These are phyloP conservation scores for Phialophora macrospora DNA, from an alignment of 2,329 filamentous ascomycete genomes.

Conservation along the genomic window DNA sequence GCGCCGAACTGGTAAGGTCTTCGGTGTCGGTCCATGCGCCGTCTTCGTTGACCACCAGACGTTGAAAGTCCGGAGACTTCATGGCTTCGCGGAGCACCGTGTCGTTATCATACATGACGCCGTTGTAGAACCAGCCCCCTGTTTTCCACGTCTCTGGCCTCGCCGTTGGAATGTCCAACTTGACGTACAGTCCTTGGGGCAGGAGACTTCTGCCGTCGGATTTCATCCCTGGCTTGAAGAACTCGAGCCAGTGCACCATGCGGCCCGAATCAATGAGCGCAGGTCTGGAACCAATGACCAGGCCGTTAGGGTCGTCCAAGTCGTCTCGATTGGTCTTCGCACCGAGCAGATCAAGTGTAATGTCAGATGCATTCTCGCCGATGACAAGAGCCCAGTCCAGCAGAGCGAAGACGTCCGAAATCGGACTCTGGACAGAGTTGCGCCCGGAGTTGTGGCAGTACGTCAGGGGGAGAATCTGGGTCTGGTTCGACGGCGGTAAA, in stretches of 20 bases:
- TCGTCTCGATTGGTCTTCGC: constrained; percentile 32
- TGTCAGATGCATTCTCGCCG: constrained; percentile 36
- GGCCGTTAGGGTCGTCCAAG: constrained; percentile 27
- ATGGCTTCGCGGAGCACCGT: constrained; percentile 55
- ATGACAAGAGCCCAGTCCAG: constrained; percentile 35
- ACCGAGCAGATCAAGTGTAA: constrained; percentile 39
- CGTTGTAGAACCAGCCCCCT: constrained; percentile 61
- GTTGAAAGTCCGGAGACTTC: constrained; percentile 30
- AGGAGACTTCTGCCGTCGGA: constrained; percentile 31
- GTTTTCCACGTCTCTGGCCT: constrained; percentile 59
- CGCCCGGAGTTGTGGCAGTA: constrained; percentile 54
- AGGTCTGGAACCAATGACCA: constrained; percentile 29
- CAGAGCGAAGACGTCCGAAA: constrained; percentile 41
- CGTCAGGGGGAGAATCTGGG: constrained; percentile 48
- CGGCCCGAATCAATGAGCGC: constrained; percentile 37
- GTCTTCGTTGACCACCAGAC: constrained; percentile 32
- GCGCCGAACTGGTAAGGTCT: constrained; percentile 13
- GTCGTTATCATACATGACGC: constrained; percentile 58
- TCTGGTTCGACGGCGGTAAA: constrained; percentile 50
- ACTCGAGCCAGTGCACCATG: constrained; percentile 40
- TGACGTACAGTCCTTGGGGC: constrained; percentile 42
- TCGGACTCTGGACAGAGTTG: constrained; percentile 39
- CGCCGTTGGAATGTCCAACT: constrained; percentile 56
- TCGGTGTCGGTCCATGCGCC: constrained; percentile 38
- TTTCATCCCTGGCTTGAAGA: constrained; percentile 26